phyloP scores from a whole-genome alignment of 305 asterid species.

The Fraxinus nigra region DNA sequence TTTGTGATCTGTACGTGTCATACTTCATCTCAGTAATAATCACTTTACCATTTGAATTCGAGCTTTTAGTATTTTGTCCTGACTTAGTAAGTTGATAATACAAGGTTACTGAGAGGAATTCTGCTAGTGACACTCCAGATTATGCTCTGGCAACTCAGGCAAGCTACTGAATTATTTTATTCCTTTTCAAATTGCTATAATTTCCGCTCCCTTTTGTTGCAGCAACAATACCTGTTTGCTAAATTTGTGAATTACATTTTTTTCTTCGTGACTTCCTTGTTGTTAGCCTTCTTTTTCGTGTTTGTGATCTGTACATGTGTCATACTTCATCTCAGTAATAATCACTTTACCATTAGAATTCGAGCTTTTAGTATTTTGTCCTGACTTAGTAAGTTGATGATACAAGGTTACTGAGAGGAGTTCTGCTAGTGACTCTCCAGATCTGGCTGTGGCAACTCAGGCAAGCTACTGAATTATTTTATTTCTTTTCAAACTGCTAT shows the following conservation, averaged over 20 bases:
- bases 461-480: constrained; percentile 11
- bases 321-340: neutral
- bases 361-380: neutral
- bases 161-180: neutral
- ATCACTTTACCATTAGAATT: neutral
- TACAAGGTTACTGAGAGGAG: constrained; percentile 17
- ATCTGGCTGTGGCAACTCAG: constrained; percentile 18
- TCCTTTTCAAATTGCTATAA: neutral
- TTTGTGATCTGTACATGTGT: neutral
- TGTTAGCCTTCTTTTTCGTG: neutral
- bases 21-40: neutral
- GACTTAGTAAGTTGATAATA: neutral
- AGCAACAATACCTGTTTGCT: neutral
- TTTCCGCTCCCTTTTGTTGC: neutral
- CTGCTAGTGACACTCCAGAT: constrained; percentile 13
- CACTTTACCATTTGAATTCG: neutral
- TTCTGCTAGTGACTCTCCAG: constrained; percentile 12
- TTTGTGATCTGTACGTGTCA: neutral
- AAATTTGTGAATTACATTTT: neutral
- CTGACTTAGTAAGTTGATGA: neutral
- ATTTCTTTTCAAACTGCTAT: neutral
- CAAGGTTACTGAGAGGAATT: constrained; percentile 20
- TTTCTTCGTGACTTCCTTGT: neutral
- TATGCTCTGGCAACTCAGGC: constrained; percentile 11
- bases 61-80: neutral